phyloP scores from a whole-genome alignment of 495 filamentous ascomycete genomes.

The Neurospora sp. region DNA sequence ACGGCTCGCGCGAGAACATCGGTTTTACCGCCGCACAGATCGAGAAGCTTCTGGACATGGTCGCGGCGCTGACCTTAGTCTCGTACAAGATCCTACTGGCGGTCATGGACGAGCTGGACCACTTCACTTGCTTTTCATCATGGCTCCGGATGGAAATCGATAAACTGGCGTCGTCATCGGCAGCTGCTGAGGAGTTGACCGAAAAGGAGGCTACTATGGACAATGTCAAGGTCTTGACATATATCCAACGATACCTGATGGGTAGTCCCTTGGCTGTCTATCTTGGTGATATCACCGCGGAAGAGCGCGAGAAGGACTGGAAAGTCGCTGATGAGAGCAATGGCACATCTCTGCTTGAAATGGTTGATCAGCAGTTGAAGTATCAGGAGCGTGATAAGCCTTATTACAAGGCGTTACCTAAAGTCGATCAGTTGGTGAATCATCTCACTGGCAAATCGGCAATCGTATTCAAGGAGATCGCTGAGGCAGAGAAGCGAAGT shows the following conservation, averaged over 20 bases:
- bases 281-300: conserved; percentile 25
- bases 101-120: conserved; percentile 64
- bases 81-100: conserved; percentile 61
- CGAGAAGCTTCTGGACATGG: conserved; percentile 51
- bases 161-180: conserved; percentile 33
- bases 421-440: conserved; percentile 36
- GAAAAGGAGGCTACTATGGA: conserved; percentile 49
- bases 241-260: conserved; percentile 41
- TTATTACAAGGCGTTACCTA: conserved; percentile 28
- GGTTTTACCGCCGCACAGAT: conserved; percentile 48
- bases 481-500: conserved; percentile 42
- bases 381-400: conserved; percentile 29
- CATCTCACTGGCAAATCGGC: conserved; percentile 30
- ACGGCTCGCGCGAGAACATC: conserved; percentile 50
- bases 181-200: conserved; percentile 37
- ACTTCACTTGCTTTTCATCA: conserved; percentile 68
- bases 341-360: conserved; percentile 27
- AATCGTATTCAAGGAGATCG: conserved; percentile 40
- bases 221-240: conserved; percentile 40
- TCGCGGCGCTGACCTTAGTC: conserved; percentile 64
- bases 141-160: conserved; percentile 88
- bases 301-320: conserved; percentile 20
- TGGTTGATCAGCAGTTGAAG: conserved; percentile 37
- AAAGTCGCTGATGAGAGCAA: conserved; percentile 18
- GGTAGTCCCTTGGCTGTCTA: conserved; percentile 35